phyloP scores from a whole-genome alignment of 768 basidiomycete genomes.

The Trametes cubensis region DNA sequence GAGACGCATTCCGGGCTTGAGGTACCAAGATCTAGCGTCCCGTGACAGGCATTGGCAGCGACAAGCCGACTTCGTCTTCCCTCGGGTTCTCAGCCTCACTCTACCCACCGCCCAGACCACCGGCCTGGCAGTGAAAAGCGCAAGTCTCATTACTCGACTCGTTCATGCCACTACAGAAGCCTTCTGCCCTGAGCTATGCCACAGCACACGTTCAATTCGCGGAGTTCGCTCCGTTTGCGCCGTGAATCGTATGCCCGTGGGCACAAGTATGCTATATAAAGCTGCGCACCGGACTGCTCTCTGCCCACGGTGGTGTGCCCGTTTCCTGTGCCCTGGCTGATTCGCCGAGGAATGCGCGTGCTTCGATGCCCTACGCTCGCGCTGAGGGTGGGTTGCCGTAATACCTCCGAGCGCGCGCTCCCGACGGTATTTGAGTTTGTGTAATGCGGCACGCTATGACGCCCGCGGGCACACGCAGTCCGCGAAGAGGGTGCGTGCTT shows the following conservation, averaged over 20 bases:
- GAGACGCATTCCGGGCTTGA: neutral
- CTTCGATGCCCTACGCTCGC: neutral
- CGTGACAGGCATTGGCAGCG: too few relatives aligned
- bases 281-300: neutral
- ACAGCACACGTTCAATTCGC: too few relatives aligned
- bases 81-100: too few relatives aligned
- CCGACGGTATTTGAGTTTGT: slow-evolving; percentile 8
- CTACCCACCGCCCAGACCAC: too few relatives aligned
- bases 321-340: slow-evolving; percentile 2
- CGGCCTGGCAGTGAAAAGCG: too few relatives aligned
- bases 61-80: too few relatives aligned
- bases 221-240: neutral
- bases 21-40: too few relatives aligned
- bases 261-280: slow-evolving; percentile 7
- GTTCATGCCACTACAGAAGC: neutral
- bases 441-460: neutral
- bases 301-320: slow-evolving; percentile 1
- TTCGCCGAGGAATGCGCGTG: slow-evolving; percentile 24
- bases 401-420: slow-evolving; percentile 22
- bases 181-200: neutral
- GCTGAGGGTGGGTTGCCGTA: slow-evolving; percentile 19
- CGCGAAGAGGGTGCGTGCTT: neutral
- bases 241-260: slow-evolving; percentile 12
- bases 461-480: neutral
- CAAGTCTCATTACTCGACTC: too few relatives aligned